Conservation (phyloP, 306 rosid species). For the Myrica gale region DNA sequence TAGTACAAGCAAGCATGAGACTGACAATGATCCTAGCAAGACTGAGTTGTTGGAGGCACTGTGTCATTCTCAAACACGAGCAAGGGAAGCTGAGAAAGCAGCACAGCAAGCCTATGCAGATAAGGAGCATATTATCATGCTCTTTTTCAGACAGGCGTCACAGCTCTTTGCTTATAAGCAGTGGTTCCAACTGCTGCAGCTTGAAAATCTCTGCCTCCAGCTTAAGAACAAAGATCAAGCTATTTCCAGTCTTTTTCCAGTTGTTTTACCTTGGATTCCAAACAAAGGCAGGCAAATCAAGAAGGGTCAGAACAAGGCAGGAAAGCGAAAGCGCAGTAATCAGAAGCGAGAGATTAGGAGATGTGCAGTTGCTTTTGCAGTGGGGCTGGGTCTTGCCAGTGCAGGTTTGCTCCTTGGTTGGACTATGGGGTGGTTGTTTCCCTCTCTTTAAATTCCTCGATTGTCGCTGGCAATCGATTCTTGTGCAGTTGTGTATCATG, state of each 20-base stretch:
- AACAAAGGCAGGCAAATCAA: conserved; percentile 40
- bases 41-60: conserved; percentile 79
- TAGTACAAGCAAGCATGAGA: conserved; percentile 32
- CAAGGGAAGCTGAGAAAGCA: conserved; percentile 85
- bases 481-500: background rate
- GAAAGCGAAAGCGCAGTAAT: conserved; percentile 37
- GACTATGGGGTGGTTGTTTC: conserved; percentile 92
- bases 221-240: conserved; percentile 58
- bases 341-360: conserved; percentile 41
- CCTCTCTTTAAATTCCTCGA: conserved; percentile 33
- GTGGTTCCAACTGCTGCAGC: conserved; percentile 76
- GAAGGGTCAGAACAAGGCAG: conserved; percentile 36
- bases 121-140: conserved; percentile 74
- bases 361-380: conserved; percentile 50
- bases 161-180: conserved; percentile 86
- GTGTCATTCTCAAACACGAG: conserved; percentile 87
- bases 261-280: conserved; percentile 45
- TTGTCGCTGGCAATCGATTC: conserved; percentile 3
- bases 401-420: conserved; percentile 92
- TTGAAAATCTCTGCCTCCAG: conserved; percentile 77
- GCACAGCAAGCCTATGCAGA: conserved; percentile 72
- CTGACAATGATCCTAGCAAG: conserved; percentile 38
- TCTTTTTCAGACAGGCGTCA: conserved; percentile 79
- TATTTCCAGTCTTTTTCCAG: conserved; percentile 41
- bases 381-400: conserved; percentile 76